Conservation (phyloP, 2,329 filamentous ascomycete genomes). For the Verticillium alfalfae region DNA sequence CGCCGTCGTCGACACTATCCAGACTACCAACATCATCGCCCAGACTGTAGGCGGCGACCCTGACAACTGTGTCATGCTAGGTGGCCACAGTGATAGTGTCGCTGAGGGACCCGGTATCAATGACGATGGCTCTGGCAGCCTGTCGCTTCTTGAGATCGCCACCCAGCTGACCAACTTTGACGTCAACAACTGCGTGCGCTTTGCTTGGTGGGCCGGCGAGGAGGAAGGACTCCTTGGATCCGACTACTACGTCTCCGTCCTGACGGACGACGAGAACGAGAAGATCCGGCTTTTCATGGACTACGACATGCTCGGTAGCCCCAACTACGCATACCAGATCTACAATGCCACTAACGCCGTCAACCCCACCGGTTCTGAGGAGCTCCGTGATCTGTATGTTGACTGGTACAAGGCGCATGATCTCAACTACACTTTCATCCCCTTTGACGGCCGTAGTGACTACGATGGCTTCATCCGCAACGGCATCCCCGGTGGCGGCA, state of each 20-base stretch:
- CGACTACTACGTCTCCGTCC: slow-evolving; percentile 52
- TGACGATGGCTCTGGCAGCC: slow-evolving; percentile 66
- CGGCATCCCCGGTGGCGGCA: slow-evolving; percentile 68
- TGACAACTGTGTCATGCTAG: slow-evolving; percentile 61
- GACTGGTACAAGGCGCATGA: slow-evolving; percentile 59
- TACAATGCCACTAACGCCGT: slow-evolving; percentile 67
- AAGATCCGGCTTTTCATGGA: slow-evolving; percentile 64
- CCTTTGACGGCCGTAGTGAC: slow-evolving; percentile 75
- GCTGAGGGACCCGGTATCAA: slow-evolving; percentile 67
- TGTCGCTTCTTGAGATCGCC: slow-evolving; percentile 58
- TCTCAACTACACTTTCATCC: slow-evolving; percentile 63
- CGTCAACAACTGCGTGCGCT: slow-evolving; percentile 61
- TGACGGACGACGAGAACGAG: slow-evolving; percentile 51
- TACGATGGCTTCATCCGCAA: slow-evolving; percentile 71
- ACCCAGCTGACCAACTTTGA: slow-evolving; percentile 50
- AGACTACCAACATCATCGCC: slow-evolving; percentile 56
- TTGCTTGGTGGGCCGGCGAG: slow-evolving; percentile 64
- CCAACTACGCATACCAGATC: slow-evolving; percentile 62
- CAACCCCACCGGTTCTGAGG: slow-evolving; percentile 65
- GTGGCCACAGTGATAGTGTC: slow-evolving; percentile 60
- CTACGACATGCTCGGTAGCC: slow-evolving; percentile 65
- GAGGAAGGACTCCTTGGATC: slow-evolving; percentile 62
- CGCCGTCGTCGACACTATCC: slow-evolving; percentile 46
- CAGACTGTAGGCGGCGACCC: slow-evolving; percentile 55
- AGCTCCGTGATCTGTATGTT: slow-evolving; percentile 63